Evolutionary conservation across 73 alveolate species (phyloP).

Genomic region (Symbiodinium pilosum): DNA sequence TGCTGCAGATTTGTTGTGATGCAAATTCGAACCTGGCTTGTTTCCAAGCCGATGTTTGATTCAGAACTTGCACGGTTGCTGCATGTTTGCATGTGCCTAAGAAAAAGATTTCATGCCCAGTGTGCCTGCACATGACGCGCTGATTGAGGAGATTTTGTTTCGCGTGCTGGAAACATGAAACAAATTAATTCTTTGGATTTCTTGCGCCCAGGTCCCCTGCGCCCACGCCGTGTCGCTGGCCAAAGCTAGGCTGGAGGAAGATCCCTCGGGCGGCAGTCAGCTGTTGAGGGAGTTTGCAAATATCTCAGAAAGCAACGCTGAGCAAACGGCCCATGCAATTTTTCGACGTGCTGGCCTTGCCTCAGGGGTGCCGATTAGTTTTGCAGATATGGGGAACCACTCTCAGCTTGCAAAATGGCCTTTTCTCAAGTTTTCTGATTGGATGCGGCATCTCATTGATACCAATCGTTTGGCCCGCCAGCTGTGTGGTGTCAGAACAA

Average conservation of each 20-base stretch:
- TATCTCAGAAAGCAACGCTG: not conserved
- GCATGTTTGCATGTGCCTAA: too few relatives aligned
- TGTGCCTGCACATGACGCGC: not conserved
- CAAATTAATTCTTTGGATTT: too few relatives aligned
- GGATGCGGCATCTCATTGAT: constrained; percentile 16
- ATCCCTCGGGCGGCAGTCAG: not conserved
- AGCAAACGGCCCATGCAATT: not conserved
- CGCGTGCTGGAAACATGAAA: too few relatives aligned
- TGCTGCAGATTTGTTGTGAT: not conserved
- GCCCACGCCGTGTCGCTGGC: constrained; percentile 36
- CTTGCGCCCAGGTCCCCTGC: constrained; percentile 61
- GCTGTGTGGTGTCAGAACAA: not conserved
- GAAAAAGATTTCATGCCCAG: not conserved
- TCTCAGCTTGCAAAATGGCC: not conserved
- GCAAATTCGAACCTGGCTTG: too few relatives aligned
- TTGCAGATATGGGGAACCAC: not conserved
- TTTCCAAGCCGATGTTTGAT: too few relatives aligned
- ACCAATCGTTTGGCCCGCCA: not conserved
- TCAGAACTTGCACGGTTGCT: not conserved
- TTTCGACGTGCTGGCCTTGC: not conserved
- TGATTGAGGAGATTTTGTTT: too few relatives aligned
- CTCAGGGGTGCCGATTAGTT: not conserved
- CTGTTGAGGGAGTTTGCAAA: not conserved
- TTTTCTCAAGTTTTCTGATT: not conserved
- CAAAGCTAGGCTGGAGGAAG: not conserved